Conservation (phyloP, 164 flowering plant species). For the Amborella trichopoda region DNA sequence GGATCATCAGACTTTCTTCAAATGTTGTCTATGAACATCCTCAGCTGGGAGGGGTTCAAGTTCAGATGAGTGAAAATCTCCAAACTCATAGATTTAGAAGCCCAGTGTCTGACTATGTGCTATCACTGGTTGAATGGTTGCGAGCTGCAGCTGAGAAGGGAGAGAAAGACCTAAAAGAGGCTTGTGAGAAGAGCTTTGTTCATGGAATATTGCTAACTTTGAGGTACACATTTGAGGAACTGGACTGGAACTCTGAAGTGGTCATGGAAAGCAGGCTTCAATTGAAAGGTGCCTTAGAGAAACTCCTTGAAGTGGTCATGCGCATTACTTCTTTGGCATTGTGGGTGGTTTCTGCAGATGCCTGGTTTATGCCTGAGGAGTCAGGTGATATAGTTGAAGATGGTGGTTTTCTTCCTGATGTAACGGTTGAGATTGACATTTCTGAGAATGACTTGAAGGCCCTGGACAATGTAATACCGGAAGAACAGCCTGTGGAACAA, state of each 20-base stretch:
- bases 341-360: slow-evolving; percentile 97
- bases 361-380: slow-evolving; percentile 86
- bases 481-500: slow-evolving; percentile 50
- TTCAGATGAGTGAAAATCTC: background rate
- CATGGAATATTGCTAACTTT: slow-evolving; percentile 89
- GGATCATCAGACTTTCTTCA: slow-evolving; percentile 50
- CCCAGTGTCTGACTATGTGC: slow-evolving; percentile 56
- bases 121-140: slow-evolving; percentile 78
- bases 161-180: slow-evolving; percentile 81
- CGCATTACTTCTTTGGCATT: slow-evolving; percentile 87
- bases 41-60: slow-evolving; percentile 1
- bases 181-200: slow-evolving; percentile 91
- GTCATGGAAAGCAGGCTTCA: slow-evolving; percentile 30
- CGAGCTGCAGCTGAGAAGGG: slow-evolving; percentile 52
- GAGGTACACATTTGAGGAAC: slow-evolving; percentile 88
- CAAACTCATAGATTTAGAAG: slow-evolving; percentile 13
- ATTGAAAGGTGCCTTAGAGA: slow-evolving; percentile 55
- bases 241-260: slow-evolving; percentile 84
- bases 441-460: slow-evolving; percentile 12
- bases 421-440: slow-evolving; percentile 22
- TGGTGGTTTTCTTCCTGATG: slow-evolving; percentile 35
- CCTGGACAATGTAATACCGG: slow-evolving; percentile 14
- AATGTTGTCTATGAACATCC: slow-evolving; percentile 25
- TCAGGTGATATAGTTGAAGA: slow-evolving; percentile 62
- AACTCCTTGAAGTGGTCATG: slow-evolving; percentile 61